Evolutionary conservation across 352 stramenopile genomes (phyloP).

Genomic region (Globisporangium sylvaticum): DNA sequence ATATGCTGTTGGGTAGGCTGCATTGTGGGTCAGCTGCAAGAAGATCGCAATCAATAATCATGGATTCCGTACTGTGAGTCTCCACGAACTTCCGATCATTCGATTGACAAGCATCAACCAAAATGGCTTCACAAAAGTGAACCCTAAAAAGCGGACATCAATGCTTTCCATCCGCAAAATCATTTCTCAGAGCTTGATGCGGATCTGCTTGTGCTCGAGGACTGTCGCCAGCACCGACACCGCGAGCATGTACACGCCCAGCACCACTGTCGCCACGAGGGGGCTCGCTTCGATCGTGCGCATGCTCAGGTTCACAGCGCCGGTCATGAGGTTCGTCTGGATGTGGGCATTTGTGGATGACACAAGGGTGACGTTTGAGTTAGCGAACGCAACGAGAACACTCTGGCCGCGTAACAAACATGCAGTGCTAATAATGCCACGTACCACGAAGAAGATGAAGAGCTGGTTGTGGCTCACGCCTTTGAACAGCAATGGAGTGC

Average conservation of each 20-base stretch:
- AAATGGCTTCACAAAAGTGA: constrained; percentile 13
- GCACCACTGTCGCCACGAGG: constrained; percentile 33
- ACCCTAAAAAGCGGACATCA: too few relatives aligned
- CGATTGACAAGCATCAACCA: constrained; percentile 5
- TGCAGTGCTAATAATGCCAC: not conserved
- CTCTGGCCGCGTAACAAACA: not conserved
- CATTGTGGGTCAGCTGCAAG: not conserved
- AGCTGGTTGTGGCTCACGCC: constrained; percentile 83
- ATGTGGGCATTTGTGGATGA: too few relatives aligned
- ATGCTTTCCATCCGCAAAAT: not conserved
- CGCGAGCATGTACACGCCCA: constrained; percentile 61
- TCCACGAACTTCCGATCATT: not conserved
- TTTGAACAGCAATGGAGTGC: constrained; percentile 59
- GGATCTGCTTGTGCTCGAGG: constrained; percentile 47
- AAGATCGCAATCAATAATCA: constrained; percentile 10
- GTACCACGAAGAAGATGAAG: constrained; percentile 79
- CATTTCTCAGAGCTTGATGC: constrained; percentile 64
- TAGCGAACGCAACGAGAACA: not conserved
- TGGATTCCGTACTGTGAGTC: not conserved
- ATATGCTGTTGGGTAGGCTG: not conserved
- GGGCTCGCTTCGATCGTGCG: constrained; percentile 66
- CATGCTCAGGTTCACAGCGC: constrained; percentile 76
- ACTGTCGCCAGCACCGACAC: constrained; percentile 52
- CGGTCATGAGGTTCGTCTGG: constrained; percentile 77
- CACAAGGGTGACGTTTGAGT: not conserved